Evolutionary conservation across 1,139 yeast species (phyloP).

Genomic region (Sugiyamaella paludigena): DNA sequence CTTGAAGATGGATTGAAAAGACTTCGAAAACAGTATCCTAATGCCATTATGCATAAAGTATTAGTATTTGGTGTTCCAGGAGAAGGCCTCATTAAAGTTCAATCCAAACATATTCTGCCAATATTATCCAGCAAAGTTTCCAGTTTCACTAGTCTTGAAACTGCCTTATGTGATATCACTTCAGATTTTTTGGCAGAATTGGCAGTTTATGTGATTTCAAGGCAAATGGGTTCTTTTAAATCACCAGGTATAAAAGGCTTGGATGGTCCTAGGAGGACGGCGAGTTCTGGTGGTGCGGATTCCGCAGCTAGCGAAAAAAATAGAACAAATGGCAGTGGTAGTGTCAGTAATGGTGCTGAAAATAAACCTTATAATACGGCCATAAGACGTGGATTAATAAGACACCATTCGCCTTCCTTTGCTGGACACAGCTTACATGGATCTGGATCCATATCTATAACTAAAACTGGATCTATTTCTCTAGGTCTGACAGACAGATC

Average conservation of each 20-base stretch:
- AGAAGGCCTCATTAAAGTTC: conserved; percentile 29
- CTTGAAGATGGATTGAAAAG: conserved; percentile 36
- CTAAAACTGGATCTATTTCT: conserved; percentile 37
- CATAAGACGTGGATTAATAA: conserved; percentile 12
- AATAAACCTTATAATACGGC: conserved; percentile 23
- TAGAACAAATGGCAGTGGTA: conserved; percentile 2
- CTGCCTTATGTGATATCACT: conserved; percentile 71
- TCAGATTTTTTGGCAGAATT: conserved; percentile 61
- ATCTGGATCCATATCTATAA: conserved; percentile 14
- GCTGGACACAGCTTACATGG: background rate
- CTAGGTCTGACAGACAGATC: conserved; percentile 49
- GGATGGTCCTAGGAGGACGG: conserved; percentile 24
- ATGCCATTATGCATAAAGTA: conserved; percentile 61
- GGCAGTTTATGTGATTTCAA: conserved; percentile 55
- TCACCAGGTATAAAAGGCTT: conserved; percentile 36
- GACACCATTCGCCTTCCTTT: conserved; percentile 6
- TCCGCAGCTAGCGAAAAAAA: background rate
- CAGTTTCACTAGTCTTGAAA: conserved; percentile 52
- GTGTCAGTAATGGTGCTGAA: conserved; percentile 1
- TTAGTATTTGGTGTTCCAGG: conserved; percentile 58
- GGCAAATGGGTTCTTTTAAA: conserved; percentile 37
- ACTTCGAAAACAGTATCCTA: conserved; percentile 50
- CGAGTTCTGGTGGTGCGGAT: background rate
- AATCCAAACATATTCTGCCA: conserved; percentile 33
- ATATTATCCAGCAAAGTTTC: conserved; percentile 31